Evolutionary conservation across 2,329 filamentous ascomycete species (phyloP).

Genomic region (Thielaviopsis ethacetica): DNA sequence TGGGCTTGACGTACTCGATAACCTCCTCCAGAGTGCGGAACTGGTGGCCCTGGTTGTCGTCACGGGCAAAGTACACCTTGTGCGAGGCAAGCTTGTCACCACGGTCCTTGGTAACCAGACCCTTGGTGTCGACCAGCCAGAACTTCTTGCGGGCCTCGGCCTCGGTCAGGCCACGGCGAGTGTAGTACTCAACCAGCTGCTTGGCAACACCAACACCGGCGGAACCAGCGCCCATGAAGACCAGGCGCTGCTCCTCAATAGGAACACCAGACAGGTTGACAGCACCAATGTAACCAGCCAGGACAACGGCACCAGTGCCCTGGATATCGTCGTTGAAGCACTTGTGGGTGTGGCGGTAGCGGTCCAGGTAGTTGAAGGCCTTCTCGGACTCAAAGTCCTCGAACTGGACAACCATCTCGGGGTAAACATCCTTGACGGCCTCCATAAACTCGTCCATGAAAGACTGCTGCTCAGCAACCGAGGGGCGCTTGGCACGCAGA

Average conservation of each 20-base stretch:
- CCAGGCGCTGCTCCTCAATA: slow-evolving; percentile 76
- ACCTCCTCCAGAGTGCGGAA: slow-evolving; percentile 76
- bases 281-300: slow-evolving; percentile 58
- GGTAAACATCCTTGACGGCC: slow-evolving; percentile 60
- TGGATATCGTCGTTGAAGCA: slow-evolving; percentile 99
- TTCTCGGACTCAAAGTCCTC: slow-evolving; percentile 90
- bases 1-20: slow-evolving; percentile 87
- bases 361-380: slow-evolving; percentile 82
- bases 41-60: slow-evolving; percentile 48
- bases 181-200: slow-evolving; percentile 95
- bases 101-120: slow-evolving; percentile 81
- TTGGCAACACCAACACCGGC: slow-evolving; percentile 95
- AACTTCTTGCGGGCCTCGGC: slow-evolving; percentile 80
- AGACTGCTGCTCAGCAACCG: slow-evolving; percentile 62
- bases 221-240: slow-evolving; percentile 91
- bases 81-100: slow-evolving; percentile 90
- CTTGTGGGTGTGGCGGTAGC: slow-evolving; percentile 76
- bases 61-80: slow-evolving; percentile 54
- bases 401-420: slow-evolving; percentile 66
- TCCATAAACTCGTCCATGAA: slow-evolving; percentile 98
- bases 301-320: slow-evolving; percentile 87
- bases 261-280: slow-evolving; percentile 78
- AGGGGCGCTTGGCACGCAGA: slow-evolving; percentile 66
- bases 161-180: slow-evolving; percentile 77
- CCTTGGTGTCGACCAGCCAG: slow-evolving; percentile 94